phyloP scores from a whole-genome alignment of 352 stramenopile species.

The Globisporangium ultimum region DNA sequence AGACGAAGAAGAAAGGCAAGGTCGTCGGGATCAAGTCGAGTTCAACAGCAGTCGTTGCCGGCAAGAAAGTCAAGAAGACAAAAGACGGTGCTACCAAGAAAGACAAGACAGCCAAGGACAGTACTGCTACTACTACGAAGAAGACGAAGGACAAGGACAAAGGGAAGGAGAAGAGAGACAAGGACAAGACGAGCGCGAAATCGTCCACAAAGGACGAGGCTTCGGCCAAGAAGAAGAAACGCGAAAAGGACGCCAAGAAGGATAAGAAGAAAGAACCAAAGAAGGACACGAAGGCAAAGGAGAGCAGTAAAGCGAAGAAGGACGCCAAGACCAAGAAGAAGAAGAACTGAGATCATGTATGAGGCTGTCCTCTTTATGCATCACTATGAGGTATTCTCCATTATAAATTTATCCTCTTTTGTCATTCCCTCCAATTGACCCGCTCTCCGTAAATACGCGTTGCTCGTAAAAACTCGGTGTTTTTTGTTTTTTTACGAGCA shows the following conservation, averaged over 20 bases:
- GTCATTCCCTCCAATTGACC: not conserved
- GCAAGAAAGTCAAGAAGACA: conserved; percentile 23
- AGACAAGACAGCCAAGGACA: conserved; percentile 19
- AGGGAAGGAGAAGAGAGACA: conserved; percentile 4
- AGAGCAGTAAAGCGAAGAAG: conserved; percentile 18
- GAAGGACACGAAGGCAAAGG: not conserved
- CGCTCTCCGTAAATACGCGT: not conserved
- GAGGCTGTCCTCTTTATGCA: too few species aligned
- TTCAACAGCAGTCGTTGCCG: not conserved
- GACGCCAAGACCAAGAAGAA: conserved; percentile 35
- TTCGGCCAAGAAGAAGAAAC: conserved; percentile 17
- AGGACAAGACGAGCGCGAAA: not conserved
- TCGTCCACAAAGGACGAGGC: conserved; percentile 2
- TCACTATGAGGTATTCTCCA: too few species aligned
- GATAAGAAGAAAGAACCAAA: conserved; percentile 10
- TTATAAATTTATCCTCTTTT: not conserved
- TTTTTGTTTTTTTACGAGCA: too few species aligned
- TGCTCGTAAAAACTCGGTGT: too few species aligned
- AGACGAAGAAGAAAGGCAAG: conserved; percentile 40
- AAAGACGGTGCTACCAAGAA: conserved; percentile 6
- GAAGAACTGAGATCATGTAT: conserved; percentile 20
- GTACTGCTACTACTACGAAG: not conserved
- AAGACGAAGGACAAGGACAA: conserved; percentile 22
- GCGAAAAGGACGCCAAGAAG: conserved; percentile 14
- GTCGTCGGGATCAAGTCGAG: conserved; percentile 14